A percentile compares a stretch with the other conserved stretches of the same genome.
These are phyloP conservation scores for Eucalyptus polybractea DNA, from an alignment of 345 rosid genomes.

Conservation along the genomic window DNA sequence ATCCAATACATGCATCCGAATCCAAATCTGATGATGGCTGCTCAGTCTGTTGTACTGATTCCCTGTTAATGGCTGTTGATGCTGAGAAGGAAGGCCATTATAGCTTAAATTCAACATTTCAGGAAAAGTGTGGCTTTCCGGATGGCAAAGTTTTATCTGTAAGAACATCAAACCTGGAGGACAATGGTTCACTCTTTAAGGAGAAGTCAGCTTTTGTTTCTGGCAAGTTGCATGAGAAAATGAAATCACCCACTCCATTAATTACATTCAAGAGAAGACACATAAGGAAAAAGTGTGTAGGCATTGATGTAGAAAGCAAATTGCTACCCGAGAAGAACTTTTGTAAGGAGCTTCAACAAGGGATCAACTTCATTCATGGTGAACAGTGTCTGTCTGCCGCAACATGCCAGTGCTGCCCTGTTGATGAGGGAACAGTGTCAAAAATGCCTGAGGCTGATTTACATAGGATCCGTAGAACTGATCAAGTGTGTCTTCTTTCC, in stretches of 20 bases:
- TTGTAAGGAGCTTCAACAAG: not conserved
- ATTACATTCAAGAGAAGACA: slow-evolving; percentile 25
- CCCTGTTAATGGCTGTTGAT: not conserved
- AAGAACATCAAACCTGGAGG: not conserved
- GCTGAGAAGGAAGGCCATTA: not conserved
- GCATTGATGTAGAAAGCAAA: not conserved
- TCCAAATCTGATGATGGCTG: not conserved
- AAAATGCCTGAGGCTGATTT: not conserved
- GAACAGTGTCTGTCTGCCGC: not conserved
- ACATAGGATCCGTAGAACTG: not conserved
- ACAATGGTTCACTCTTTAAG: not conserved
- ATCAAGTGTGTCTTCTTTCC: not conserved
- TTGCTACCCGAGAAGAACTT: not conserved
- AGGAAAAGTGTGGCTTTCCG: not conserved
- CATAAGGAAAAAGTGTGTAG: slow-evolving; percentile 9
- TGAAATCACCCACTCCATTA: slow-evolving; percentile 2
- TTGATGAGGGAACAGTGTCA: not conserved
- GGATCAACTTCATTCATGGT: not conserved
- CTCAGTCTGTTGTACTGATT: not conserved
- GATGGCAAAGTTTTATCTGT: not conserved
- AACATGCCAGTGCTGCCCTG: not conserved
- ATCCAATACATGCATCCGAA: not conserved
- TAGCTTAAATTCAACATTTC: not conserved
- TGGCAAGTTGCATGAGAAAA: not conserved
- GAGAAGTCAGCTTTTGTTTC: not conserved